A percentile compares a stretch with the other conserved stretches of the same genome.
Conservation (phyloP, 345 rosid species). For the Pelargonium nanum region DNA sequence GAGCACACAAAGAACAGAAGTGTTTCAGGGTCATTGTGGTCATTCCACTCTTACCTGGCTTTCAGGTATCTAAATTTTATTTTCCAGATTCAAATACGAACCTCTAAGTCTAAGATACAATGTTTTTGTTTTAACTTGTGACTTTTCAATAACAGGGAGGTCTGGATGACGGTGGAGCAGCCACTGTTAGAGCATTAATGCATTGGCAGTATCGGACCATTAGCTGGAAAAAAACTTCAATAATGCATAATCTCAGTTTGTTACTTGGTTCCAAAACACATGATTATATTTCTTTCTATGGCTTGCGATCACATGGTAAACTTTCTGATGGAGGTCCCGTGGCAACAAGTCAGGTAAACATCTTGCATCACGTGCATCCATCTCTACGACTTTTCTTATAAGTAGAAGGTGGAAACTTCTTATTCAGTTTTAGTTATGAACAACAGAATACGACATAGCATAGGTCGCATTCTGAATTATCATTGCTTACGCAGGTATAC, state of each 20-base stretch:
- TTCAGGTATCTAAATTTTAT: slow-evolving; percentile 45
- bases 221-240: slow-evolving; percentile 63
- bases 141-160: slow-evolving; percentile 52
- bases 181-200: slow-evolving; percentile 84
- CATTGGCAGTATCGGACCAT: slow-evolving; percentile 95
- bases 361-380: background rate
- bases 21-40: slow-evolving; percentile 66
- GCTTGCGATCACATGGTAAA: slow-evolving; percentile 71
- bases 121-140: slow-evolving; percentile 4
- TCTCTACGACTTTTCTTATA: background rate
- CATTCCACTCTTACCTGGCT: slow-evolving; percentile 85
- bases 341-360: slow-evolving; percentile 79
- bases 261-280: slow-evolving; percentile 49
- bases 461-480: background rate
- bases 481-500: slow-evolving; percentile 41
- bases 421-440: background rate
- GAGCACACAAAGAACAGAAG: slow-evolving; percentile 58
- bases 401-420: background rate
- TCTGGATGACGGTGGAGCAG: slow-evolving; percentile 78
- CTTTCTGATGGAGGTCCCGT: slow-evolving; percentile 52
- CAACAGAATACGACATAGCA: background rate
- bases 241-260: slow-evolving; percentile 46
- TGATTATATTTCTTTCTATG: slow-evolving; percentile 79
- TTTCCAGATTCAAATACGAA: background rate
- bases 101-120: background rate